Percentiles rank a stretch among this genome's conserved stretches.
Evolutionary conservation across 73 alveolate species (phyloP).

Genomic region (Paramecium pentaurelia): DNA sequence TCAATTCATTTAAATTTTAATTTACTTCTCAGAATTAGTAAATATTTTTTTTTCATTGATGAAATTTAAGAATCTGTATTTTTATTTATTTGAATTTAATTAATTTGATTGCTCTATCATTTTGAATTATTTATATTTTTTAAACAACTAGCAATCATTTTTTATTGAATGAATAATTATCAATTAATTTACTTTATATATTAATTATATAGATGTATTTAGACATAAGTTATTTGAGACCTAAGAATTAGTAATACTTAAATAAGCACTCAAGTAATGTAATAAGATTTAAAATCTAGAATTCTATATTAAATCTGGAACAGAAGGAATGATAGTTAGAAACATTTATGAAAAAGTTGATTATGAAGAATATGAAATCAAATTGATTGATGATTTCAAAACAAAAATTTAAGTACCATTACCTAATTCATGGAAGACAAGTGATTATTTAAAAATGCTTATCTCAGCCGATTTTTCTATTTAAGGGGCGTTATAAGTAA

Average conservation of each 20-base stretch:
- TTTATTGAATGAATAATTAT: not conserved
- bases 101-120: not conserved
- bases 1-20: not conserved
- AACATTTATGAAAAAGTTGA: constrained; percentile 32
- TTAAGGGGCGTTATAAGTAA: not conserved
- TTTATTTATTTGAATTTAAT: no score
- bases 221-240: constrained; percentile 1
- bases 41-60: no score
- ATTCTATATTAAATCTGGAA: constrained; percentile 22
- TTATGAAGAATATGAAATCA: constrained; percentile 25
- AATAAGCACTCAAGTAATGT: constrained; percentile 19
- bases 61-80: no score
- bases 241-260: not conserved
- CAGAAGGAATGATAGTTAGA: constrained; percentile 10
- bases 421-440: constrained; percentile 1
- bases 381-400: not conserved
- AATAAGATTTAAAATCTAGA: not conserved
- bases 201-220: not conserved
- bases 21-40: not conserved
- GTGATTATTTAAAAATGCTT: not conserved
- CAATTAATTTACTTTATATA: not conserved
- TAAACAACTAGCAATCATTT: not conserved
- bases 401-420: not conserved
- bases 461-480: not conserved
- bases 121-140: not conserved